phyloP scores from a whole-genome alignment of 495 filamentous ascomycete genomes.

The Daldinia caldariorum region DNA sequence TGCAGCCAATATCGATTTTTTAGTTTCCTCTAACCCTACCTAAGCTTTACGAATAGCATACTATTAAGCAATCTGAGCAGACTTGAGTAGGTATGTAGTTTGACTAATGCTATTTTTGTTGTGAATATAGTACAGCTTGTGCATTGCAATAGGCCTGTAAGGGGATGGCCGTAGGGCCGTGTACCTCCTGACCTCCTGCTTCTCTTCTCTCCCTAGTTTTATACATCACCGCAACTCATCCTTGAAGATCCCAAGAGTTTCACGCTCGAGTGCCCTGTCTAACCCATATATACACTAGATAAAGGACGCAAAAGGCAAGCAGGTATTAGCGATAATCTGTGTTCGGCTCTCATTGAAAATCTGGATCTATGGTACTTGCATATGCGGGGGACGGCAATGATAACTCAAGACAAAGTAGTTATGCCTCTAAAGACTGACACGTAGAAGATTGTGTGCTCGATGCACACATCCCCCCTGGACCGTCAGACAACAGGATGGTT shows the following conservation, averaged over 20 bases:
- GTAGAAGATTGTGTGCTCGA: constrained; percentile 44
- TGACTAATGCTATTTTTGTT: neutral
- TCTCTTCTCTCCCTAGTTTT: constrained; percentile 11
- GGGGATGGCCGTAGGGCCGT: constrained; percentile 31
- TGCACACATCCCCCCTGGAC: constrained; percentile 39
- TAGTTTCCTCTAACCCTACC: neutral
- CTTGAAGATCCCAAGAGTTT: constrained; percentile 23
- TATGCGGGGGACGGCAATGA: constrained; percentile 38
- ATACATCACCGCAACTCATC: constrained; percentile 27
- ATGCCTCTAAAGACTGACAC: constrained; percentile 47
- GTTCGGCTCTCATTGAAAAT: constrained; percentile 37
- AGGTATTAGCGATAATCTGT: constrained; percentile 37
- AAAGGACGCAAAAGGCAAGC: constrained; percentile 33
- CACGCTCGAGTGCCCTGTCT: constrained; percentile 15
- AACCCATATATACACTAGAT: constrained; percentile 8
- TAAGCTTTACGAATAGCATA: constrained; percentile 5
- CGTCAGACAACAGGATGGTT: constrained; percentile 40
- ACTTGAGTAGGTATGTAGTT: neutral
- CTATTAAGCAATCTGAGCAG: constrained; percentile 1
- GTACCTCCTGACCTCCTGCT: constrained; percentile 9
- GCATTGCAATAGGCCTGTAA: constrained; percentile 19
- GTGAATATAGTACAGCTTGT: constrained; percentile 20
- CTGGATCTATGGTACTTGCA: constrained; percentile 42
- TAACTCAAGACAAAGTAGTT: constrained; percentile 33
- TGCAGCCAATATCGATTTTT: constrained; percentile 14